Evolutionary conservation across 768 basidiomycete genomes (phyloP), one percentile per base, ranked within the genome.

Genomic region (Leccinum subgranulosum): DNA sequence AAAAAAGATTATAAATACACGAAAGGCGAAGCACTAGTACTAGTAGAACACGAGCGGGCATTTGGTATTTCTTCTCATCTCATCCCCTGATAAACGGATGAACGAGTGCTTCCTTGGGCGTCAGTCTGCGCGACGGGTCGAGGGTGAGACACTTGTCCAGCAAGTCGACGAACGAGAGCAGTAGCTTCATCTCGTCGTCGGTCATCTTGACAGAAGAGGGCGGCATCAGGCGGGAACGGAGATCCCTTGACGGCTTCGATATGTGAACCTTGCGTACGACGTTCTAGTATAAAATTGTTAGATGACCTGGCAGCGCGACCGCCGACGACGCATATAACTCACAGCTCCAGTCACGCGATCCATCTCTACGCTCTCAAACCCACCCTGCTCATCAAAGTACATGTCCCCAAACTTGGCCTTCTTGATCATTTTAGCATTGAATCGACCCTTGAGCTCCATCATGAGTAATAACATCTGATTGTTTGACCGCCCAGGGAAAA

Each of bases 381-480:
- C 89, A 50, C 90, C 87, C 79, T 90, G 86, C 51, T 97, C 94
- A 66, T 98, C 95, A 63, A 98, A 99, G 67, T 94, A 96, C 64
- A 89, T 74, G 51, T 92, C 88, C 1, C 91, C 92, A 74, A 98
- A 98, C 69, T 89, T 88, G 1, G 91, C 91, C 69, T 89, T 93
- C 76, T 96, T 97, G 73, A 98, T 89, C 85, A 93, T 86, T 74
- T 93, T 94, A 61, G 84, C 80, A 68, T 93, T 95, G 76, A 98
- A 91, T 50, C 94, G 82, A 34, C 97, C 95, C 72, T 92, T 95
- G 57, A 97, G 79, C 72, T 98, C 96, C 94, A 98, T 98, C 90
- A 98, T 97, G 56, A 92, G 84, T 55, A 94, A 79, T 19, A 98
- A 78, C 96, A 98, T 98, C 67, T 98, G 95, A 68, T 97, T 97